Conservation (phyloP, 1,284 basidiomycete genomes). For the Ustilago tritici region DNA sequence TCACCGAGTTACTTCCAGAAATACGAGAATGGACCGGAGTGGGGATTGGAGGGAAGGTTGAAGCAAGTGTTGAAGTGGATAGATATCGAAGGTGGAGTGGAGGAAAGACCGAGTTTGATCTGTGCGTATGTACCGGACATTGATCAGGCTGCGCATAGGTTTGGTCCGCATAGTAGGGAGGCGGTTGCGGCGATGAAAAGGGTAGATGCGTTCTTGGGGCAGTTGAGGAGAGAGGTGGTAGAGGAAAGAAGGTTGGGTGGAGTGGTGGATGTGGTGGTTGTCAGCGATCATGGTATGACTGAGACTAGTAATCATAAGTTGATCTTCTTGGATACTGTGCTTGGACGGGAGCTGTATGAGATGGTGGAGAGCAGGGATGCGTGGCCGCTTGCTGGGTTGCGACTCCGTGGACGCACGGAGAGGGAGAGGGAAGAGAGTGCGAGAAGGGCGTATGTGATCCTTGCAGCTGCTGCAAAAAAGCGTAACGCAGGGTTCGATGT, state of each 20-base stretch:
- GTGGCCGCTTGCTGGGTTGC: conserved; percentile 71
- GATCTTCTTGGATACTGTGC: conserved; percentile 84
- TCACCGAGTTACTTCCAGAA: conserved; percentile 47
- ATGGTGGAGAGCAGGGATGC: conserved; percentile 78
- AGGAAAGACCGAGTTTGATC: conserved; percentile 46
- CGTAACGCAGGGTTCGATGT: conserved; percentile 14
- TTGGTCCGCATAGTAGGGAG: conserved; percentile 75
- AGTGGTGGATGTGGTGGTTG: conserved; percentile 88
- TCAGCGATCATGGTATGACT: conserved; percentile 93
- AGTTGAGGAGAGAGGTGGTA: conserved; percentile 75
- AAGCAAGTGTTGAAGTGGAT: conserved; percentile 44
- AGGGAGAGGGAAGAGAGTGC: not conserved
- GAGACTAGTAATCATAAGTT: conserved; percentile 81
- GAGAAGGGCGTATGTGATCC: conserved; percentile 1
- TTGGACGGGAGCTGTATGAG: conserved; percentile 77
- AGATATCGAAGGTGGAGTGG: conserved; percentile 20
- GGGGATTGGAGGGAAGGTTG: conserved; percentile 32
- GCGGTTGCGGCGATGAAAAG: conserved; percentile 74
- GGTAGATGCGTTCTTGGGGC: conserved; percentile 81
- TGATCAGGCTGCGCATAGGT: conserved; percentile 76
- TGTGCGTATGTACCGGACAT: conserved; percentile 75
- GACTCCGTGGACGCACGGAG: conserved; percentile 14
- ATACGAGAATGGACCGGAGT: conserved; percentile 43
- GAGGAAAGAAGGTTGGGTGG: conserved; percentile 80
- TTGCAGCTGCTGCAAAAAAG: not conserved